Percentiles rank a stretch among this genome's conserved stretches.
Conservation (phyloP, 1,284 basidiomycete species). For the Xerocomus nothofagi region DNA sequence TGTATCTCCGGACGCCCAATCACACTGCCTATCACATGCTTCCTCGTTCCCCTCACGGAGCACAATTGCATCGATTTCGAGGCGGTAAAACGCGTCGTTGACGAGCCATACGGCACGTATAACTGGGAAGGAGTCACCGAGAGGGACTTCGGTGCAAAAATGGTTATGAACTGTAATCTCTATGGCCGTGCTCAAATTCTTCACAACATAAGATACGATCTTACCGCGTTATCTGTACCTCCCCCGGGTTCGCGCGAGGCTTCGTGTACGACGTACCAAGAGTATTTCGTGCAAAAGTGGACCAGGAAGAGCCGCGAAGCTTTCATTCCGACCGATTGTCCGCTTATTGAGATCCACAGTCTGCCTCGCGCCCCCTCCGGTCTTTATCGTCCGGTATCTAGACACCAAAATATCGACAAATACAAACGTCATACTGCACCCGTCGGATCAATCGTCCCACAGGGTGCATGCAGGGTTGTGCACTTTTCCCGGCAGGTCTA, state of each 20-base stretch:
- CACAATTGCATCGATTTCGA: constrained; percentile 54
- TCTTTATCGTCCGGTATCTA: constrained; percentile 42
- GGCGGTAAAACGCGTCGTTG: constrained; percentile 49
- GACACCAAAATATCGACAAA: constrained; percentile 19
- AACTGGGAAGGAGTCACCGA: constrained; percentile 57
- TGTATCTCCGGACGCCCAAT: constrained; percentile 60
- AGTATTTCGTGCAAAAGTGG: constrained; percentile 59
- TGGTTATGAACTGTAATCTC: constrained; percentile 57
- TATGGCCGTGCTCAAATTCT: constrained; percentile 58
- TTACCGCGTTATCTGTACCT: constrained; percentile 61
- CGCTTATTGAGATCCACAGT: constrained; percentile 53
- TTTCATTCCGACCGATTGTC: constrained; percentile 52
- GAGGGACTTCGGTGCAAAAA: constrained; percentile 44
- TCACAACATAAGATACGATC: constrained; percentile 56
- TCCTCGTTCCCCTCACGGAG: constrained; percentile 58
- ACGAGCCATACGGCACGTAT: constrained; percentile 47
- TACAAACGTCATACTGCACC: constrained; percentile 26
- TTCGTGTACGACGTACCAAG: constrained; percentile 51
- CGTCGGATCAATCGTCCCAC: constrained; percentile 50
- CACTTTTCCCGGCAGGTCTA: constrained; percentile 48
- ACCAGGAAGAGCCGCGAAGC: constrained; percentile 44
- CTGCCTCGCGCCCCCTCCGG: constrained; percentile 45
- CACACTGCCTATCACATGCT: constrained; percentile 51
- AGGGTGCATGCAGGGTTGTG: constrained; percentile 51
- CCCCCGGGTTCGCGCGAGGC: constrained; percentile 49